phyloP scores from a whole-genome alignment of 805 yeast species.

The Pichia thaimueangensis region DNA sequence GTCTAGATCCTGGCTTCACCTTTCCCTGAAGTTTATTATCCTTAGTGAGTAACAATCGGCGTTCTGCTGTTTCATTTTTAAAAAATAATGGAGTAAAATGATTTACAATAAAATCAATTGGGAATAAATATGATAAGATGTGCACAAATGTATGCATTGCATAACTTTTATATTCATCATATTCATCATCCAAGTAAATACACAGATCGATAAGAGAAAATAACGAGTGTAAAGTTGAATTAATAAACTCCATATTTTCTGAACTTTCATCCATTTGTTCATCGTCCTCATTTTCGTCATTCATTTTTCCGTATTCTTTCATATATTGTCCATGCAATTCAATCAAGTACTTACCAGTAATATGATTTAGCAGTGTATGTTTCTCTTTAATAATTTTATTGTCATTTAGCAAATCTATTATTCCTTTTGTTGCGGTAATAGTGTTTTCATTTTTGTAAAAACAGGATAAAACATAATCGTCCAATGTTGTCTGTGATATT shows the following conservation, averaged over 20 bases:
- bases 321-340: background rate
- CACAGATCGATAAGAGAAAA: constrained; percentile 22
- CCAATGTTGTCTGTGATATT: background rate
- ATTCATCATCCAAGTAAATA: constrained; percentile 15
- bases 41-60: constrained; percentile 21
- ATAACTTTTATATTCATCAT: constrained; percentile 6
- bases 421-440: background rate
- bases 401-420: background rate
- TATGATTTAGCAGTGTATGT: background rate
- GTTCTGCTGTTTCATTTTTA: background rate
- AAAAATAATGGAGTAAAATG: constrained; percentile 20
- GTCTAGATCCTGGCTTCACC: constrained; percentile 28
- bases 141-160: constrained; percentile 26
- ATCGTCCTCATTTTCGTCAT: background rate
- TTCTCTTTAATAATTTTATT: background rate
- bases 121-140: constrained; percentile 18
- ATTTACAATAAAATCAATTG: constrained; percentile 19
- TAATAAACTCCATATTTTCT: background rate
- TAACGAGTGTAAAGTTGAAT: constrained; percentile 6
- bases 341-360: constrained; percentile 3
- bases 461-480: background rate
- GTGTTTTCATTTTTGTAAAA: background rate
- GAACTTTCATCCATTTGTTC: background rate
- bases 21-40: constrained; percentile 26
- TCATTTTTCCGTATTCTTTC: background rate